A percentile compares a stretch with the other conserved stretches of the same genome.
Conservation (phyloP, 495 filamentous ascomycete genomes). For the Pseudomonodictys pantanalensis region DNA sequence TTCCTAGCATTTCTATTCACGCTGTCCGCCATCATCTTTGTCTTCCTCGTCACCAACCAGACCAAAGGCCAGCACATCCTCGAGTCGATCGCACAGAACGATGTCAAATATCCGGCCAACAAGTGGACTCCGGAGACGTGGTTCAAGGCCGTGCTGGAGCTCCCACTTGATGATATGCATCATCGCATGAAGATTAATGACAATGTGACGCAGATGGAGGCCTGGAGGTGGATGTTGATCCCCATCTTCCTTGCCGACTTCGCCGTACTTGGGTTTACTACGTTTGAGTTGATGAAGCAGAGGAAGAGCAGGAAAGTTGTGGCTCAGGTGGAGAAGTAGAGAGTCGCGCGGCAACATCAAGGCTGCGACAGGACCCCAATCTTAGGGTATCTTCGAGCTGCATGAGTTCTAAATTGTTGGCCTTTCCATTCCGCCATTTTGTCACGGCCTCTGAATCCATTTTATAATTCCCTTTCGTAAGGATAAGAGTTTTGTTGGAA, state of each 20-base stretch:
- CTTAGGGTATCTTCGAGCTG: too few relatives aligned
- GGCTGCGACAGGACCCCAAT: too few relatives aligned
- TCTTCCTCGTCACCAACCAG: constrained; percentile 39
- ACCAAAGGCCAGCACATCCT: constrained; percentile 47
- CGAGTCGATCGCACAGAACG: constrained; percentile 32
- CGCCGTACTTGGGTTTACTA: constrained; percentile 37
- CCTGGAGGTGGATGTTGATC: constrained; percentile 56
- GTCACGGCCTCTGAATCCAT: too few relatives aligned
- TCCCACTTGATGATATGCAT: constrained; percentile 42
- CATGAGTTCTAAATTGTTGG: too few relatives aligned
- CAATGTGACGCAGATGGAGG: constrained; percentile 48
- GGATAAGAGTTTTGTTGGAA: too few relatives aligned
- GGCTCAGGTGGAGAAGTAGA: constrained; percentile 13
- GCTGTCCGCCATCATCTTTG: constrained; percentile 47
- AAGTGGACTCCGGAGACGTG: constrained; percentile 58
- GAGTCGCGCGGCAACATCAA: too few relatives aligned
- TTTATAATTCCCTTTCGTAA: too few relatives aligned
- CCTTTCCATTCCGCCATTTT: too few relatives aligned
- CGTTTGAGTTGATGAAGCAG: constrained; percentile 14
- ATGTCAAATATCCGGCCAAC: constrained; percentile 45
- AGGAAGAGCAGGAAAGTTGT: constrained; percentile 17
- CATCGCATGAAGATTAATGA: constrained; percentile 42
- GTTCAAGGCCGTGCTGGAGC: constrained; percentile 50
- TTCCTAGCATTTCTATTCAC: constrained; percentile 49
- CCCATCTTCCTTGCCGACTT: constrained; percentile 46